Evolutionary conservation across 495 filamentous ascomycete species (phyloP).

Genomic region (Xylaria acuta): DNA sequence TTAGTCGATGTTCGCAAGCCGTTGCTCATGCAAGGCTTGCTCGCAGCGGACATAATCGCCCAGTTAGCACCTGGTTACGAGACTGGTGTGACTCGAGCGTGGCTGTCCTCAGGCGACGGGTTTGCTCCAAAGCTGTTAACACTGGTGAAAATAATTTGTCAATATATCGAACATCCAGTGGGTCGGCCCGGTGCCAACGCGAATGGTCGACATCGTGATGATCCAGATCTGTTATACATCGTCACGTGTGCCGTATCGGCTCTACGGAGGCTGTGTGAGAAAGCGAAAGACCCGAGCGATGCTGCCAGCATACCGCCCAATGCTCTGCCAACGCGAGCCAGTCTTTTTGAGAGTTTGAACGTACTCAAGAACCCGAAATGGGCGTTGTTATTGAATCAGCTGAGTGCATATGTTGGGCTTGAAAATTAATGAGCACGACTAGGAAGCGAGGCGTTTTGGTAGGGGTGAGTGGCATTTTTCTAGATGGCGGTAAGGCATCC

Average conservation of each 20-base stretch:
- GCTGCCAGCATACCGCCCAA: constrained; percentile 63
- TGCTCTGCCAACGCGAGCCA: constrained; percentile 72
- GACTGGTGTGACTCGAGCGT: constrained; percentile 71
- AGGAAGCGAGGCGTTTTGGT: constrained; percentile 31
- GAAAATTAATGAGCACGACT: constrained; percentile 48
- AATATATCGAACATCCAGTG: constrained; percentile 55
- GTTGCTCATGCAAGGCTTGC: constrained; percentile 85
- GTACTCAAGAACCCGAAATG: constrained; percentile 58
- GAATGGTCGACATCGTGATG: constrained; percentile 44
- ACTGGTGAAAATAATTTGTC: constrained; percentile 72
- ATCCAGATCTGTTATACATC: constrained; percentile 62
- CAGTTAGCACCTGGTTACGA: constrained; percentile 76
- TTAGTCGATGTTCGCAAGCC: constrained; percentile 83
- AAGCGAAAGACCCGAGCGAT: constrained; percentile 67
- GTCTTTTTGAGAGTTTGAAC: constrained; percentile 69
- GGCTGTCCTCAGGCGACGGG: constrained; percentile 85
- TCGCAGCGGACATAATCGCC: constrained; percentile 88
- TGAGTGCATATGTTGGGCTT: constrained; percentile 73
- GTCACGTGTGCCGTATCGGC: constrained; percentile 73
- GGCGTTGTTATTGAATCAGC: constrained; percentile 69
- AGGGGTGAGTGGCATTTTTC: constrained; percentile 19
- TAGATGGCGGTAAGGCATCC: constrained; percentile 21
- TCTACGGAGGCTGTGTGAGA: constrained; percentile 72
- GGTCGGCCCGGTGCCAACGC: constrained; percentile 40
- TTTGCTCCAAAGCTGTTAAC: constrained; percentile 80